These are phyloP conservation scores for Elaeagnus macrophylla DNA, from an alignment of 306 rosid species.

Conservation along the genomic window DNA sequence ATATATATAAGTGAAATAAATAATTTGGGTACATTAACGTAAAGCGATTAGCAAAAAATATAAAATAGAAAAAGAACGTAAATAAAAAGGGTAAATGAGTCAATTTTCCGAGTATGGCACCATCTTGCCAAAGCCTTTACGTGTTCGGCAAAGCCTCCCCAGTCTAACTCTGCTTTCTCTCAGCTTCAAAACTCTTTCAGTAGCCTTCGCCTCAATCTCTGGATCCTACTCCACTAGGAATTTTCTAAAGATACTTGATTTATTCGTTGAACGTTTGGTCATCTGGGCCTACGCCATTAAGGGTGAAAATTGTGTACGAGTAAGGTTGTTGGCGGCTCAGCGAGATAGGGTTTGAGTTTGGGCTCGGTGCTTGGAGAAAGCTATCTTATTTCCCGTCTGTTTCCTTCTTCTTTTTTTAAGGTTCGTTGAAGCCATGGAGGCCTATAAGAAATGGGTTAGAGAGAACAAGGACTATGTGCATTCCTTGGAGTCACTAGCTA, in stretches of 20 bases:
- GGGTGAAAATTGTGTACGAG: neutral
- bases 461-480: conserved; percentile 76
- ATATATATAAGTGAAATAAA: too few species aligned
- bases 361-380: conserved; percentile 12
- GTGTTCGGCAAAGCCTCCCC: too few species aligned
- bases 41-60: too few species aligned
- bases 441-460: conserved; percentile 84
- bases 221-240: neutral
- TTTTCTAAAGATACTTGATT: neutral
- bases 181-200: too few species aligned
- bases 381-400: neutral
- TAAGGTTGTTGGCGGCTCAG: neutral
- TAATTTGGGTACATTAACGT: too few species aligned
- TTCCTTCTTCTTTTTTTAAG: neutral
- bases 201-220: neutral
- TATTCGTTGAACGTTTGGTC: conserved; percentile 9
- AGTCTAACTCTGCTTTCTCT: too few species aligned
- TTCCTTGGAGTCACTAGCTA: conserved; percentile 81
- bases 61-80: too few species aligned
- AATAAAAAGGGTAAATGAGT: too few species aligned
- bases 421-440: conserved; percentile 48
- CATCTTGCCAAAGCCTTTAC: too few species aligned
- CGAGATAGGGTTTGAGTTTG: conserved; percentile 19
- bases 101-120: too few species aligned
- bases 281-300: conserved; percentile 18